These are phyloP conservation scores for Punica granatum DNA, from an alignment of 345 rosid genomes.

Conservation along the genomic window DNA sequence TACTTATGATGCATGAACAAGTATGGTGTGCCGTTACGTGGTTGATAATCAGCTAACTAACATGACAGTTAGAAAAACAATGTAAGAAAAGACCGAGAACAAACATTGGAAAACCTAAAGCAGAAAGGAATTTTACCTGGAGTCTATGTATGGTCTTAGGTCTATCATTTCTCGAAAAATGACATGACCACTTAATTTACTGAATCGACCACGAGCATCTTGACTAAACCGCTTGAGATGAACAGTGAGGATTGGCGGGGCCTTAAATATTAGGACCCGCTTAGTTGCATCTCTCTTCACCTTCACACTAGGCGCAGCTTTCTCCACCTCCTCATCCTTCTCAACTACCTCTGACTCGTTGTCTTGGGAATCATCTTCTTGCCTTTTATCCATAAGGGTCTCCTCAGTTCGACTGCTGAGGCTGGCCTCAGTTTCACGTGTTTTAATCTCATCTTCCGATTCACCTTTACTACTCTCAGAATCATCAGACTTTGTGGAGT, in stretches of 20 bases:
- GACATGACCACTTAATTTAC: constrained; percentile 90
- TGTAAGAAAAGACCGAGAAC: background rate
- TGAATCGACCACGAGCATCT: constrained; percentile 86
- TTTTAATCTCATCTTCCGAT: constrained; percentile 11
- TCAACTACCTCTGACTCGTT: constrained; percentile 35
- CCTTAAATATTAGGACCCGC: constrained; percentile 65
- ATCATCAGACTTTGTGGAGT: constrained; percentile 7
- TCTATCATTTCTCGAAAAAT: constrained; percentile 60
- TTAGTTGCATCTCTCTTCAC: constrained; percentile 93
- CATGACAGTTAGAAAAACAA: background rate
- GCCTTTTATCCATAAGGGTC: constrained; percentile 26
- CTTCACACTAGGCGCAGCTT: constrained; percentile 21
- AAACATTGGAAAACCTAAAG: background rate
- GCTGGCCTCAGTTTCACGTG: constrained; percentile 18
- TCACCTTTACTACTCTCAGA: background rate
- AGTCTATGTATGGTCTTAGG: constrained; percentile 69
- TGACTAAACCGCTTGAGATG: constrained; percentile 96
- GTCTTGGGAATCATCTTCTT: constrained; percentile 23
- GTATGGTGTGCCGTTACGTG: background rate
- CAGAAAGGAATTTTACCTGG: constrained; percentile 42
- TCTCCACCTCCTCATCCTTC: constrained; percentile 33
- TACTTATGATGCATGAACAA: background rate
- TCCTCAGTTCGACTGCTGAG: constrained; percentile 20
- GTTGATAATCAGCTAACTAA: background rate
- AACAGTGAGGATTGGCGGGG: constrained; percentile 73